Conservation (phyloP, 306 rosid species). For the Acacia crassicarpa region DNA sequence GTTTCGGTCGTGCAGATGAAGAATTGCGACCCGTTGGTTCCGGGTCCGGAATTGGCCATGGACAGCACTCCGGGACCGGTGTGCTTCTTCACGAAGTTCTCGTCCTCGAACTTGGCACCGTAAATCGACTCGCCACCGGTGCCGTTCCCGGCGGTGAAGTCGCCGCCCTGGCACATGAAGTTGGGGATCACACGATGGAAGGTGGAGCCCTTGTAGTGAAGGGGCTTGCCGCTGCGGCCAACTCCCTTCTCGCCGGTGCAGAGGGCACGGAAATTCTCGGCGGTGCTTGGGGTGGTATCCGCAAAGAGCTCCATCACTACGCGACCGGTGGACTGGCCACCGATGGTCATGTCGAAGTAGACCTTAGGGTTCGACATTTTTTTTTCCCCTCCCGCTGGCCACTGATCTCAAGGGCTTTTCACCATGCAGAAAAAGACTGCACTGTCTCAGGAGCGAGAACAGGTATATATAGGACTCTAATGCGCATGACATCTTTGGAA, state of each 20-base stretch:
- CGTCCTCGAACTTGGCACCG: slow-evolving; percentile 86
- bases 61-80: slow-evolving; percentile 83
- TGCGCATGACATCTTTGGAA: neutral
- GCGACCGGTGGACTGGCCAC: slow-evolving; percentile 64
- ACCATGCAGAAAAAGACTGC: too few species aligned
- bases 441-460: neutral
- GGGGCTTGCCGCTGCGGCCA: slow-evolving; percentile 56
- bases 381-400: neutral
- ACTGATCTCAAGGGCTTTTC: neutral
- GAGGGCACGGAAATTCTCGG: slow-evolving; percentile 95
- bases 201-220: slow-evolving; percentile 67
- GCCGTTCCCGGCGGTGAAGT: slow-evolving; percentile 92
- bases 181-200: slow-evolving; percentile 77
- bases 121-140: slow-evolving; percentile 96
- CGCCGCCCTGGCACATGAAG: slow-evolving; percentile 97
- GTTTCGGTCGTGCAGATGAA: slow-evolving; percentile 86
- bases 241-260: slow-evolving; percentile 85
- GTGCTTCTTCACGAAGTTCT: slow-evolving; percentile 89
- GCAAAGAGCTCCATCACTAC: slow-evolving; percentile 87
- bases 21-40: slow-evolving; percentile 95
- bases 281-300: slow-evolving; percentile 69
- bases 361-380: slow-evolving; percentile 73
- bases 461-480: slow-evolving; percentile 27
- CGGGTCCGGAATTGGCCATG: slow-evolving; percentile 92
- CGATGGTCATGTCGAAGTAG: slow-evolving; percentile 74